These are phyloP conservation scores for Dipteronia sinensis DNA, from an alignment of 345 rosid species.

Conservation along the genomic window DNA sequence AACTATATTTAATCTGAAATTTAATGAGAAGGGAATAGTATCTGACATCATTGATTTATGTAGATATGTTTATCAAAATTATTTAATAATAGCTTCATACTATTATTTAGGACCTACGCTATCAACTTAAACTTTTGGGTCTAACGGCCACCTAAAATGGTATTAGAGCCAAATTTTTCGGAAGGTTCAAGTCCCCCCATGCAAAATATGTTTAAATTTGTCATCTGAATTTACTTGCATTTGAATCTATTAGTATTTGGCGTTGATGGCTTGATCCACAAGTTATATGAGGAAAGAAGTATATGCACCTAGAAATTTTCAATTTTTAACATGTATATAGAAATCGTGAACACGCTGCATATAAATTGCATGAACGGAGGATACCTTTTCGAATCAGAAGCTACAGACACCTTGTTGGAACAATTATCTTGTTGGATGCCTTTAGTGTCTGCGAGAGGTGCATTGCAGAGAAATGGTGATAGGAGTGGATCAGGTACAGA, in stretches of 20 bases:
- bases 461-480: slow-evolving; percentile 42
- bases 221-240: not conserved
- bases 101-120: not conserved
- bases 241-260: not conserved
- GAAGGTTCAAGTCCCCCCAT: not conserved
- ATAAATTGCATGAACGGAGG: not conserved
- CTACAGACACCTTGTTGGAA: slow-evolving; percentile 12
- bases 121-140: not conserved
- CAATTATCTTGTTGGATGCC: slow-evolving; percentile 32
- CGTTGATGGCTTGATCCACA: not conserved
- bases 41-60: not conserved
- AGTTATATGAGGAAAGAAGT: not conserved
- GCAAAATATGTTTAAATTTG: not conserved
- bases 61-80: not conserved
- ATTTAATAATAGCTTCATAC: not conserved
- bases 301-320: not conserved
- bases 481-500: slow-evolving; percentile 44
- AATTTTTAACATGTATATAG: not conserved
- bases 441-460: slow-evolving; percentile 29
- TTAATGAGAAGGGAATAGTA: not conserved
- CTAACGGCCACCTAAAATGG: not conserved
- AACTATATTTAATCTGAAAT: not conserved
- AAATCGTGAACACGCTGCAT: not conserved
- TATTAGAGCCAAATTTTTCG: not conserved
- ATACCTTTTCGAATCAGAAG: slow-evolving; percentile 43